Base-by-base conservation (phyloP, 2,329 filamentous ascomycete genomes). In the Diatrype stigma region DNA sequence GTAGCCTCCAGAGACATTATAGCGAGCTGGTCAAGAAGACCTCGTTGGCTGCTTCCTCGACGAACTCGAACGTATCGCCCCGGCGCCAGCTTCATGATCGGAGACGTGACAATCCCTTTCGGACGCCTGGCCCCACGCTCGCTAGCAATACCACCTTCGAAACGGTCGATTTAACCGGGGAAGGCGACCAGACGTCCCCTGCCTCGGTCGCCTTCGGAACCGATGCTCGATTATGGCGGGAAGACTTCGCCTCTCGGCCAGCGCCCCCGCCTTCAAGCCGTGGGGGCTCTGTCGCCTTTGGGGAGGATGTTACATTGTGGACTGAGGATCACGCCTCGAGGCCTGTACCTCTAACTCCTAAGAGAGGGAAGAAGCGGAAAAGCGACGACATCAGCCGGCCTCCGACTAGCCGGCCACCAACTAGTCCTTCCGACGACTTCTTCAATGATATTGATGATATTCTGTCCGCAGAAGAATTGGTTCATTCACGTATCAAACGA, bases 401-500 rank as follows among this genome's bases (percentile, higher is more conserved):
- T 5, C 55, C 60, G 8, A 54, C 56, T 14, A 52, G 26, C 46
- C n/a, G n/a, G n/a, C n/a, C 28, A 53, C 46, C 32, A 56, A 34
- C 42, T 14, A 46, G 34, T 14, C 66, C 62, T 16, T 66, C 70
- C 3, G 63, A 74, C 14, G 73, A 75, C 32, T 73, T 77, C 17
- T 83, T 80, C 44, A 78, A 77, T 0, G 79, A 84, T 54, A 75
- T 84, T 7, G 73, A 77, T 54, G 70, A 80, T 45, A 62, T 72
- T 30, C 56, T 71, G 10, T 58, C 60, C 5, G 63, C 67, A 32
- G 63, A 64, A 16, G 65, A 66, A 34, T 48, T 57, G 37, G 49
- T 62, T 48, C 57, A 60, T 12, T 56, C 58, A n/a, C 55, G 58
- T 22, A 57, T 56, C 28, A 66, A 76, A 45, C 63, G 74, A 11